Conservation (phyloP, 208 protist genomes). For the Leishmania turanica region DNA sequence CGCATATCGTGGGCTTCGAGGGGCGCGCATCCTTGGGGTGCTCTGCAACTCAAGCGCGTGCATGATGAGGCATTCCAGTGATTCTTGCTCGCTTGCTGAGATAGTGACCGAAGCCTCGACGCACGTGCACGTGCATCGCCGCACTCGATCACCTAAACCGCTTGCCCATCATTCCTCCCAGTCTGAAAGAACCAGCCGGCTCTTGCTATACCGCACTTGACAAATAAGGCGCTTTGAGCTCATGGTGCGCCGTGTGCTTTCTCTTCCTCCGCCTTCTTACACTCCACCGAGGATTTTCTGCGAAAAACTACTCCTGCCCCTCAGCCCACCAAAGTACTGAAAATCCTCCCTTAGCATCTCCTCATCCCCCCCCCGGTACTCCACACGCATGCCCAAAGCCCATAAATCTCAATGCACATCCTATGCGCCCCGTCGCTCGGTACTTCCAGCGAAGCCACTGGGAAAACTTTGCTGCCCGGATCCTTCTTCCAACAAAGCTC, state of each 20-base stretch:
- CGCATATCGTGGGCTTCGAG: not conserved
- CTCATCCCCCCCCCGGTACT: too few relatives aligned
- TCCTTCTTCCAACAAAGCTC: not conserved
- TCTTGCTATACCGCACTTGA: not conserved
- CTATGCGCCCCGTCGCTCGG: too few relatives aligned
- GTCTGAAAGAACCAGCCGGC: not conserved
- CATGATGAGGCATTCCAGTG: not conserved
- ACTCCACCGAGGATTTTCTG: not conserved
- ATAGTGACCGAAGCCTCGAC: not conserved
- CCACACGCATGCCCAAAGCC: too few relatives aligned
- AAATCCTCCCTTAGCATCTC: not conserved
- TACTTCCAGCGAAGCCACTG: too few relatives aligned
- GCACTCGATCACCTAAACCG: not conserved
- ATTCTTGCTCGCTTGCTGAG: not conserved
- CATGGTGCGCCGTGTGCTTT: not conserved
- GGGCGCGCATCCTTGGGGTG: not conserved
- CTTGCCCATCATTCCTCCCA: not conserved
- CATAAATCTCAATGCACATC: too few relatives aligned
- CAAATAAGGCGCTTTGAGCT: not conserved
- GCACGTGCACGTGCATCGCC: not conserved
- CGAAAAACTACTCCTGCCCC: not conserved
- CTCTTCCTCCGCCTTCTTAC: not conserved
- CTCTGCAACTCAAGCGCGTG: not conserved
- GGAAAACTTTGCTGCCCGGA: too few relatives aligned
- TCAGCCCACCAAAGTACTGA: not conserved